These are phyloP conservation scores for Trichoderma semiorbis DNA, from an alignment of 2,329 filamentous ascomycete species.

Conservation along the genomic window DNA sequence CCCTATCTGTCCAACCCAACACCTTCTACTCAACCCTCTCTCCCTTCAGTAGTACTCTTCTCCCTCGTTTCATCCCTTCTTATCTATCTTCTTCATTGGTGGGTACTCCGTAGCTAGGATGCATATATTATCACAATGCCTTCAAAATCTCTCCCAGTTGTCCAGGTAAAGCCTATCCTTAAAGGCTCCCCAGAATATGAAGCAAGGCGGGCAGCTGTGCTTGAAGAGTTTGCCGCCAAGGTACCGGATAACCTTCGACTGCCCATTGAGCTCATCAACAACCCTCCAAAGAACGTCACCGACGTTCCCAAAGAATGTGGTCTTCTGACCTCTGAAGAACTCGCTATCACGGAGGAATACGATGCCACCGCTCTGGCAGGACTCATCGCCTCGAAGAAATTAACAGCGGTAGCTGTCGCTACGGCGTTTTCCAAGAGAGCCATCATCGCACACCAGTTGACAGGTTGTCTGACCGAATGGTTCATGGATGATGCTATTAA, in stretches of 20 bases:
- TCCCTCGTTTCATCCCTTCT: background rate
- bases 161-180: slow-evolving; percentile 11
- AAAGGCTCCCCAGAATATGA: slow-evolving; percentile 29
- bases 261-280: slow-evolving; percentile 26
- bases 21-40: background rate
- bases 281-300: slow-evolving; percentile 33
- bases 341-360: slow-evolving; percentile 47
- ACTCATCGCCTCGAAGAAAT: slow-evolving; percentile 34
- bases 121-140: background rate
- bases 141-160: background rate
- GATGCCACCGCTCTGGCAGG: slow-evolving; percentile 41
- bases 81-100: background rate
- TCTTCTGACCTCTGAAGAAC: slow-evolving; percentile 42
- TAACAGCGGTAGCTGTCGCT: slow-evolving; percentile 39
- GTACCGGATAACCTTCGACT: slow-evolving; percentile 32
- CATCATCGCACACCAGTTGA: slow-evolving; percentile 55
- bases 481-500: slow-evolving; percentile 48
- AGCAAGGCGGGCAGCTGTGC: slow-evolving; percentile 22
- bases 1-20: background rate
- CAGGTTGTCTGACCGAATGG: slow-evolving; percentile 49
- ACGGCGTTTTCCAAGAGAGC: slow-evolving; percentile 52
- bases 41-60: background rate
- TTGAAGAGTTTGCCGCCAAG: slow-evolving; percentile 31
- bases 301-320: slow-evolving; percentile 38
- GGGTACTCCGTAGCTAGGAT: background rate